Base-by-base conservation (phyloP, 805 yeast species). In the Priceomyces melissophilus region DNA sequence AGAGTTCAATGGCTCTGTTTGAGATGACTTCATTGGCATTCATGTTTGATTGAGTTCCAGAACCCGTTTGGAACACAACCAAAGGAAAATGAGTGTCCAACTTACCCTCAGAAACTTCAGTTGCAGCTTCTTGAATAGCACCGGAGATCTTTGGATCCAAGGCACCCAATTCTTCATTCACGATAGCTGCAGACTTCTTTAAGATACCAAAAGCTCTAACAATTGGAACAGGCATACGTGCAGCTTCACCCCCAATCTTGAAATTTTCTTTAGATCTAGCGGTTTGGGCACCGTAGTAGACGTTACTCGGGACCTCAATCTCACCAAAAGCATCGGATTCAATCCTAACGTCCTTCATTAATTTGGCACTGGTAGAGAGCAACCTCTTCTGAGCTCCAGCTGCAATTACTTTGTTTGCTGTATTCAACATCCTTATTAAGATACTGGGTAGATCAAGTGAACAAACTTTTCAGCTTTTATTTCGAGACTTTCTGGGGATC, bases 31-130 rank as follows among this genome's bases (percentile, higher is more conserved):
- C 99, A 67, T 93, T 93, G 61, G 98, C 96, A 68, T 93, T 91
- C 98, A 93, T 93, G 76, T 93, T 93, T 48, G 95, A 84, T 71
- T 93, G 99, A 43, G 99, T 93, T 65, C 99, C 99, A 26, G 96
- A 87, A 45, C 99, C 99, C 45, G 99, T 93, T 75, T 93, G 99
- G 85, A 89, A 93, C 29, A 93, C 97, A 44, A 93, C 99, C 64
- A 93, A 76, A 43, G 99, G 99, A 82, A 93, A 93, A 68, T 93
- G 96, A 57, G 85, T 96, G 48, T 81, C 77, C 61, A 93, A 78
- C 66, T 88, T 87, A 50, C 99, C 99, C 54, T 84, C 87, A 37
- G 86, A 75, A 30, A 93, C 98, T 67, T 93, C 99, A 54, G 89
- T 84, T 44, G 98, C 97, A 38, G 98, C 99, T 62, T 82, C 76